Evolutionary conservation across 176 grass and related monocot species (phyloP), one percentile per base, ranked within the genome.

Genomic region (Carex cristatella): DNA sequence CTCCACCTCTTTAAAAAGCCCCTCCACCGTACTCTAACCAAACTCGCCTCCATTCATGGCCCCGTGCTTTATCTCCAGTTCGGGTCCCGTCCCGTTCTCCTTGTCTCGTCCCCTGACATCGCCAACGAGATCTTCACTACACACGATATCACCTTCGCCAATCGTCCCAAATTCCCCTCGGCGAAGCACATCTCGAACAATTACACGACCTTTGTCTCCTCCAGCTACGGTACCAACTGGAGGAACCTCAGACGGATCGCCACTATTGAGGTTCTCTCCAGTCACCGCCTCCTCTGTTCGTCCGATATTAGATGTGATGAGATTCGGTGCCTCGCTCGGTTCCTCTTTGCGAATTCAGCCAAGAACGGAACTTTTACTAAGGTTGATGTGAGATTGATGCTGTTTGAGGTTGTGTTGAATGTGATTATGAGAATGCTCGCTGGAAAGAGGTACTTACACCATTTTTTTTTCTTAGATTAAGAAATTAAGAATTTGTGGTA

Each of bases 351-450:
- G 2, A 72, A 86, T 7, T 70, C 15, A 16, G 69, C 54, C 0
- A 15, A 49, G 0, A 11, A 55, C 4, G 51, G 14, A 35, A 70
- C 69, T 58, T 80, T 84, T 62, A 66, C 49, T 16, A 83, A 70
- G 15, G 7, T 93, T 72, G 74, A 93, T 84, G 77, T 98, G 85
- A 94, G 90, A 69, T 23, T 73, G 66, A 82, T 79, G 75, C 33
- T 98, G 16, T 98, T 91, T 62, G 86, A 94, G 63, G 55, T 94
- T 13, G 79, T 88, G 0, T 82, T 90, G 82, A 89, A 89, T 87
- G 88, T 93, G 37, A 86, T 98, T 23, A 81, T 87, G 91, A 85
- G 87, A 64, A 91, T 94, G 84, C 82, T 91, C 60, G 91, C 89
- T 5, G 79, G 68, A 30, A 89, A 84, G 66, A 91, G 90, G 87